A percentile compares a stretch with the other conserved stretches of the same genome.
Evolutionary conservation across 2,329 filamentous ascomycete species (phyloP).

Genomic region (Talaromyces sp.): DNA sequence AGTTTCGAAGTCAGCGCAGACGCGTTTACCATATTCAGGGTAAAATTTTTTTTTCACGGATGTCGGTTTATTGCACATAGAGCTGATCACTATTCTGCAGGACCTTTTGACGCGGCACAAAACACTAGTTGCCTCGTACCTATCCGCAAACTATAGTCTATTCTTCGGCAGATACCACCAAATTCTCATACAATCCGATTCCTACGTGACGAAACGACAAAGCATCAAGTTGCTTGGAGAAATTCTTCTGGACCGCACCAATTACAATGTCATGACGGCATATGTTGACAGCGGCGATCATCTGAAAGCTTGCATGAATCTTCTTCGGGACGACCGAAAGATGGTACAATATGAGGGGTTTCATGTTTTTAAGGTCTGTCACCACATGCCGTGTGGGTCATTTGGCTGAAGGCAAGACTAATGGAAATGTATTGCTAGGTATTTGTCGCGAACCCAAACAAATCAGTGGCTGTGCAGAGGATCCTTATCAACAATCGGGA

Average conservation of each 20-base stretch:
- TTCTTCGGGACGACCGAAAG: conserved; percentile 89
- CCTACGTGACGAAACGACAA: conserved; percentile 96
- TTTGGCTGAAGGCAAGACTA: conserved; percentile 23
- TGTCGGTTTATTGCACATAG: too few species aligned
- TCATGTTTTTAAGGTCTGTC: conserved; percentile 84
- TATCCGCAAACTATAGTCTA: conserved; percentile 83
- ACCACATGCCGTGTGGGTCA: too few species aligned
- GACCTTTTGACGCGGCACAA: conserved; percentile 95
- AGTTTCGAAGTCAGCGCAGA: conserved; percentile 96
- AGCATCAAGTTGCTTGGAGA: conserved; percentile 97
- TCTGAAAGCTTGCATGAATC: conserved; percentile 97
- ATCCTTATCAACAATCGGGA: conserved; percentile 96
- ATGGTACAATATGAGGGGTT: conserved; percentile 99
- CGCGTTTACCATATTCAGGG: conserved; percentile 94
- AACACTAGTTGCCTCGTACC: conserved; percentile 79
- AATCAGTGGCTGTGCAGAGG: conserved; percentile 91
- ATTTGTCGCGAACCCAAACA: conserved; percentile 97
- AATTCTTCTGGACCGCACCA: conserved; percentile 88
- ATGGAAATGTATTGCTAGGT: conserved; percentile 55
- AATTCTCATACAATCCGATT: conserved; percentile 83
- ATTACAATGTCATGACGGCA: conserved; percentile 96
- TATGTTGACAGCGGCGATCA: conserved; percentile 96
- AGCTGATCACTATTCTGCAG: conserved; percentile 47
- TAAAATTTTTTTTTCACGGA: too few species aligned
- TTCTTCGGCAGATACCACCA: conserved; percentile 93